phyloP scores from a whole-genome alignment of 257 asterid genomes.

The Plantago elongata region DNA sequence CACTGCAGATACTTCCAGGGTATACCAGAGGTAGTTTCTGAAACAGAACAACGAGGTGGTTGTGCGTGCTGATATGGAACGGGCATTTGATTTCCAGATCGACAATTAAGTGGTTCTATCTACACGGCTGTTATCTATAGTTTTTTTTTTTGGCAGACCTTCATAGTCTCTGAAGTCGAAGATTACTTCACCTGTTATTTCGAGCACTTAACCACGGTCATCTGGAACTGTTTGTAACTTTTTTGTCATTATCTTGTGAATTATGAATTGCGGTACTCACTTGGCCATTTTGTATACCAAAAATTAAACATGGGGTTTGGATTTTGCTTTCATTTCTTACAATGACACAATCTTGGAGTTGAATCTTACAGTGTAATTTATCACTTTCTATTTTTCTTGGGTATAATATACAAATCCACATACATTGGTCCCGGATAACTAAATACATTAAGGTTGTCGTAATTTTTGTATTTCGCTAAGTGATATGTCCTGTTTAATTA shows the following conservation, averaged over 20 bases:
- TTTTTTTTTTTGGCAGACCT: slow-evolving; percentile 13
- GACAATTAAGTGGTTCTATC: slow-evolving; percentile 18
- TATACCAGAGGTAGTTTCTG: slow-evolving; percentile 77
- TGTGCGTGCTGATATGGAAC: slow-evolving; percentile 67
- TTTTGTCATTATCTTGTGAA: not conserved
- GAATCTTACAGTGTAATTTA: not conserved
- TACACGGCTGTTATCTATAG: slow-evolving; percentile 27
- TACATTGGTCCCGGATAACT: no score
- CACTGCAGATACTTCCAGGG: slow-evolving; percentile 76
- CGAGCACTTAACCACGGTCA: not conserved
- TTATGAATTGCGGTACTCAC: not conserved
- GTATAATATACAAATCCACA: no score
- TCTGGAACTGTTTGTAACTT: not conserved
- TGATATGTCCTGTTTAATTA: no score
- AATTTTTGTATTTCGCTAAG: no score
- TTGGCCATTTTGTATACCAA: no score
- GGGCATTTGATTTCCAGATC: not conserved
- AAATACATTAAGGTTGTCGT: no score
- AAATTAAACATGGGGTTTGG: not conserved
- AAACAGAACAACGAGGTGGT: slow-evolving; percentile 79
- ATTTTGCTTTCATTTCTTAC: not conserved
- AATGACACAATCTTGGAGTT: slow-evolving; percentile 5
- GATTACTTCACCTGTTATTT: slow-evolving; percentile 1
- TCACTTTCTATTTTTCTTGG: no score
- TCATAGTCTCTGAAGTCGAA: not conserved